phyloP scores from a whole-genome alignment of 2,329 filamentous ascomycete species.

The Xylariaceae sp. region DNA sequence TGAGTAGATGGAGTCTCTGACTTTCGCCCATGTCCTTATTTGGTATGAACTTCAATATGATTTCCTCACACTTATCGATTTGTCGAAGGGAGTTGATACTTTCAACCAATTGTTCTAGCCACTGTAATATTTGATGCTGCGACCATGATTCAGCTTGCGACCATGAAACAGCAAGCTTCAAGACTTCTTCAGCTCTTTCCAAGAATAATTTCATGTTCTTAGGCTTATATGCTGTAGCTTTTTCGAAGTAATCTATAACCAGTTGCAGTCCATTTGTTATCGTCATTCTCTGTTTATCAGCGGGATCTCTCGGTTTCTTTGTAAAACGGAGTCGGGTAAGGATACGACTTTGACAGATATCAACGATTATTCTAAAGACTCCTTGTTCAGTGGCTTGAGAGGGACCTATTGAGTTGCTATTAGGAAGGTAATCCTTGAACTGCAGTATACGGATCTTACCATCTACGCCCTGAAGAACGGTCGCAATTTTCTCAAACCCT shows the following conservation, averaged over 20 bases:
- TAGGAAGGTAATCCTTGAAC: not conserved
- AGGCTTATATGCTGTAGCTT: conserved; percentile 24
- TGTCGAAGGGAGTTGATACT: conserved; percentile 39
- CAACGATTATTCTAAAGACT: conserved; percentile 28
- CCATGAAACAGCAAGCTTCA: conserved; percentile 31
- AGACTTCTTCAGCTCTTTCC: not conserved
- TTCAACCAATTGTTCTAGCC: conserved; percentile 40
- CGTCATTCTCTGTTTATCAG: not conserved
- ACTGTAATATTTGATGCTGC: conserved; percentile 33
- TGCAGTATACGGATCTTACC: not conserved
- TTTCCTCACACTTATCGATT: conserved; percentile 11
- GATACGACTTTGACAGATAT: conserved; percentile 30
- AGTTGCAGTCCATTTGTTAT: not conserved
- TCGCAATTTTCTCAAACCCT: conserved; percentile 7
- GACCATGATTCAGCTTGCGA: no score
- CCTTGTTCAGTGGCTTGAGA: conserved; percentile 24
- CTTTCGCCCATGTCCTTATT: conserved; percentile 27
- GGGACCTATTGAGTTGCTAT: not conserved
- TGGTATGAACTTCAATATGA: conserved; percentile 34
- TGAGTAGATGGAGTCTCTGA: conserved; percentile 34
- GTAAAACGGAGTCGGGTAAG: conserved; percentile 16
- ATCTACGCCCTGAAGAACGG: not conserved
- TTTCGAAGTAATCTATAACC: conserved; percentile 22
- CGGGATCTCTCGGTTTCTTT: not conserved
- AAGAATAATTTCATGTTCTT: conserved; percentile 29